Base-by-base conservation (phyloP, 2,329 filamentous ascomycete genomes). In the Dryadomyces quercivorus region DNA sequence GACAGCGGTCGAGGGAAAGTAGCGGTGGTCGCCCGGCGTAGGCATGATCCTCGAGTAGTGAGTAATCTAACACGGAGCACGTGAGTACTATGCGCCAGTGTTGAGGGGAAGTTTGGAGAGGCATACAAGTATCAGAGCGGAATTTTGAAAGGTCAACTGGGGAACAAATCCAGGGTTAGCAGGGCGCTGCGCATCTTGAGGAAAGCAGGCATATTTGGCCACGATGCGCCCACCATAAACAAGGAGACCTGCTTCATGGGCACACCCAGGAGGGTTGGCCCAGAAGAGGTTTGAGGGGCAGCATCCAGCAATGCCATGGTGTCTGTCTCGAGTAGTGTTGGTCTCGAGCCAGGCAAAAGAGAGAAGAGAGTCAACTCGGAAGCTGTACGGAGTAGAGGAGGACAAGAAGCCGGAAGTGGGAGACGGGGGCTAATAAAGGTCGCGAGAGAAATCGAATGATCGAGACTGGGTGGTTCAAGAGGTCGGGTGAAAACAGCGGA, bases 11-110 rank as follows among this genome's bases (percentile, higher is more conserved):
- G 91, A 96, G 43, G 92, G 85, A 62, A 93, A 88, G 70, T 96
- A 97, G 66, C 91, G 85, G 65, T 91, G 88, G 61, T 89, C 88
- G 66, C 85, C 83, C 10, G 80, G 75, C 10, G 84, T 77, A n/a
- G 90, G 86, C 91, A 96, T 96, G 57, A 94, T 83, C 60, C 91
- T 82, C 34, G 91, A 95, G 69, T 97, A 95, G 72, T 96, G 92
- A 77, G 95, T 86, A 12, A 56, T 51, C 54, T 55, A 26, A 12
- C 22, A 38, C 3, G 36, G n/a, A 6, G 18, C 40, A 34, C 34
- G 43, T 53, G 22, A 47, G 51, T 36, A 42, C 3, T 38, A 9
- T 16, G 7, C 31, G 8, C 15, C 18, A 34, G 34, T 18, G 49
- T 3, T 40, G 21, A n/a, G 8, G 36, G 10, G 13, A 6, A 38